Evolutionary conservation across 345 rosid species (phyloP).

Genomic region (Camelina hispida): DNA sequence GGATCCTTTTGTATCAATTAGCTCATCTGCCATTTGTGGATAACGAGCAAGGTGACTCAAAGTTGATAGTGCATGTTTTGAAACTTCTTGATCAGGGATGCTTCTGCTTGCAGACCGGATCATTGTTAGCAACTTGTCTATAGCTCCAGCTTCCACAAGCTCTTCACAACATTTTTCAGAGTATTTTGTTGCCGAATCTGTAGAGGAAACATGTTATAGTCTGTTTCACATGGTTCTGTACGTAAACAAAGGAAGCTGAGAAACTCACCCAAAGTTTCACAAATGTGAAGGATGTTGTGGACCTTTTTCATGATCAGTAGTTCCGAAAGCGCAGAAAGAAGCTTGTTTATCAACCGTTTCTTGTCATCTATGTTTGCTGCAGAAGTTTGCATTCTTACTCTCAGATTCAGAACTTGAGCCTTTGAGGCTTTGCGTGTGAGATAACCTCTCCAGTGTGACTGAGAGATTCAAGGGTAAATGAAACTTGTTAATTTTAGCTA

Average conservation of each 20-base stretch:
- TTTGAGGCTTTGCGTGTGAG: slow-evolving; percentile 71
- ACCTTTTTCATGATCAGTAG: slow-evolving; percentile 74
- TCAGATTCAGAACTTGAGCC: slow-evolving; percentile 61
- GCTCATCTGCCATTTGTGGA: slow-evolving; percentile 64
- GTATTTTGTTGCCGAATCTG: slow-evolving; percentile 77
- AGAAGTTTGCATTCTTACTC: slow-evolving; percentile 69
- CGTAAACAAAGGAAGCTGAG: slow-evolving; percentile 14
- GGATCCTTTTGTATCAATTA: slow-evolving; percentile 60
- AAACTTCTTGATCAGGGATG: slow-evolving; percentile 87
- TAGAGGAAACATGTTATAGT: slow-evolving; percentile 26
- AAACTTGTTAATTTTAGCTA: not conserved
- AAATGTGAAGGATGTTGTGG: slow-evolving; percentile 78
- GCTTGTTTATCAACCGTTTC: slow-evolving; percentile 79
- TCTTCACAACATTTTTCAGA: slow-evolving; percentile 87
- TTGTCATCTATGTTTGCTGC: slow-evolving; percentile 83
- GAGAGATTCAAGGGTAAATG: slow-evolving; percentile 24
- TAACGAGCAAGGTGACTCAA: slow-evolving; percentile 74
- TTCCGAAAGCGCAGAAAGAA: slow-evolving; percentile 75
- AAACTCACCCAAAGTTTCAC: slow-evolving; percentile 76
- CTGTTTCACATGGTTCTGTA: slow-evolving; percentile 8
- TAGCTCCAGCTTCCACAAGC: slow-evolving; percentile 89
- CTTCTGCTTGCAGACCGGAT: slow-evolving; percentile 80
- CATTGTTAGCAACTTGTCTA: slow-evolving; percentile 60
- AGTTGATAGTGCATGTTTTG: slow-evolving; percentile 80
- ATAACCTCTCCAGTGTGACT: slow-evolving; percentile 90